Evolutionary conservation across 345 rosid genomes (phyloP), one percentile per base, ranked within the genome.

Genomic region (Hevea brasiliensis): DNA sequence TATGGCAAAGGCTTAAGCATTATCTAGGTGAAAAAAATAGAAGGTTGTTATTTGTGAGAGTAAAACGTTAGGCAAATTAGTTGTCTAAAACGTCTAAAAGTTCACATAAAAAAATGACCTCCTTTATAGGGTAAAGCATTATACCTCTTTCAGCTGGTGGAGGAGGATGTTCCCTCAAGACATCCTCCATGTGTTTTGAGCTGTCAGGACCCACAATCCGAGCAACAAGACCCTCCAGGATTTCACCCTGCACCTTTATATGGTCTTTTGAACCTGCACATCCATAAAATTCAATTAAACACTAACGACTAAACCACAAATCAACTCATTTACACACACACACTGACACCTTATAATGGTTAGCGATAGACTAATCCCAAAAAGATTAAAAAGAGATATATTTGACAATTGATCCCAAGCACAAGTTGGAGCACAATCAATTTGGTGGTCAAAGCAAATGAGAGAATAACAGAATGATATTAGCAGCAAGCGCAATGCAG

Each of bases 161-260:
- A 42, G 83, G 80, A 78, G 92, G 96, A 79, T 78, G 84, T 76
- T 89, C 89, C 77, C 66, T 85, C 81, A 92, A 83, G 70, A 92
- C 88, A 65, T 86, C 87, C 76, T 89, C 92, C 87, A 94, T 86
- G 67, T 89, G 92, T 75, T 85, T 87, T 80, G 84, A 77, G 74
- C 98, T 92, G 74, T 86, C 89, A 80, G 79, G 88, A 81, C 90
- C 85, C 44, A 92, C 97, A 54, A 92, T 81, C 74, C 98, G 99
- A 63, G 98, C 99, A 74, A 94, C 99, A n/a, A 94, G 94, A 70
- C 99, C 99, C 88, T 94, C 99, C 59, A 92, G 77, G 72, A 94
- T 94, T 85, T 94, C 98, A 76, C 99, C 99, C 70, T 95, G 99
- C 58, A 84, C 92, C 79, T 83, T 72, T 72, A 79, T 80, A 83